Evolutionary conservation across 148 eudicot genomes (phyloP).

Genomic region (Silene latifolia): DNA sequence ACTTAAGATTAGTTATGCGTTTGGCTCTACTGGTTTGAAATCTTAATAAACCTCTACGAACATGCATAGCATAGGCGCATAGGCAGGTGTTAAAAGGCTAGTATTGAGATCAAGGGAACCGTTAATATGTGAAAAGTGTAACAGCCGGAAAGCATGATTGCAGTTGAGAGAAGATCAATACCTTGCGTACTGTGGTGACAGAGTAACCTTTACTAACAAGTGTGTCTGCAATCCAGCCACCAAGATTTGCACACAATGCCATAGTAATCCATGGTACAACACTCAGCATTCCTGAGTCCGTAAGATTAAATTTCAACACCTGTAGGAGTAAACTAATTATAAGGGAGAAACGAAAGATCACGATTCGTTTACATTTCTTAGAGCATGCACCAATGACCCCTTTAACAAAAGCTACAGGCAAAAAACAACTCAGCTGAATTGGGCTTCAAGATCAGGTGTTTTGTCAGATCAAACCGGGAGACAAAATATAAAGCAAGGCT

Average conservation of each 20-base stretch:
- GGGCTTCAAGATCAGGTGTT: not conserved
- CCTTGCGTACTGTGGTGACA: slow-evolving; percentile 86
- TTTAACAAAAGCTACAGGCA: not conserved
- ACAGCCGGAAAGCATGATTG: no score
- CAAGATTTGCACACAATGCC: slow-evolving; percentile 90
- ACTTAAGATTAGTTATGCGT: no score
- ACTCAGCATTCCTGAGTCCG: slow-evolving; percentile 73
- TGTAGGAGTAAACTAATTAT: slow-evolving; percentile 24
- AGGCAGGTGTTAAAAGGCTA: not conserved
- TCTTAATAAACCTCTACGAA: not conserved
- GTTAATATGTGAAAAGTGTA: not conserved
- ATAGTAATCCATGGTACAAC: slow-evolving; percentile 96
- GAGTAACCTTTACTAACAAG: slow-evolving; percentile 83
- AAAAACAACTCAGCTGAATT: not conserved
- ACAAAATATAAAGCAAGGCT: not conserved
- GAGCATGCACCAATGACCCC: not conserved
- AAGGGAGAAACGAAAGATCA: not conserved
- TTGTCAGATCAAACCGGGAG: not conserved
- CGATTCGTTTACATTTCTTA: not conserved
- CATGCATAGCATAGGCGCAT: not conserved
- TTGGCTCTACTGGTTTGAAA: not conserved
- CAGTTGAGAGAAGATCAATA: slow-evolving; percentile 28
- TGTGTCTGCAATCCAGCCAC: slow-evolving; percentile 97
- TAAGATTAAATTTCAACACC: slow-evolving; percentile 88
- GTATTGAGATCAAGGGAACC: not conserved